A percentile compares a stretch with the other conserved stretches of the same genome.
phyloP scores from a whole-genome alignment of 257 asterid genomes.

The Marsdenia floribunda region DNA sequence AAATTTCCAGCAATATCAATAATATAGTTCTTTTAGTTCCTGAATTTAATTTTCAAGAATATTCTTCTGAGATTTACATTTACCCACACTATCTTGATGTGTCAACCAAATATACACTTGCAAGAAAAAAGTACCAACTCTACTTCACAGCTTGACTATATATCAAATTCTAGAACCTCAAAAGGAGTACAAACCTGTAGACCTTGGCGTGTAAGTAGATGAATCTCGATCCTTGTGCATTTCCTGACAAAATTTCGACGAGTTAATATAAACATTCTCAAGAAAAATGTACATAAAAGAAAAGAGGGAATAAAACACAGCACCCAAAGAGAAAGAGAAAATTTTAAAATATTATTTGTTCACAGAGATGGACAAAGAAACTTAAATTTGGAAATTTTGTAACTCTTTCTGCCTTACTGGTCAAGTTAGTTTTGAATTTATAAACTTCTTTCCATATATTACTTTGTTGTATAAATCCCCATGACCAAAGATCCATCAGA shows the following conservation, averaged over 20 bases:
- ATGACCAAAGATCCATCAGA: neutral
- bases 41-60: too few species aligned
- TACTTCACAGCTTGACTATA: neutral
- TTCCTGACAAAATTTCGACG: conserved; percentile 41
- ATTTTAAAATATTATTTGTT: neutral
- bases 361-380: neutral
- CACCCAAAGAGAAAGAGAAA: neutral
- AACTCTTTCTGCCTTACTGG: neutral
- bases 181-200: conserved; percentile 54
- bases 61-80: too few species aligned
- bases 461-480: neutral
- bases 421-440: neutral
- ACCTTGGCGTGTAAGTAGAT: conserved; percentile 79
- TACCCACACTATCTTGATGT: too few species aligned
- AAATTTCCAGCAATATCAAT: too few species aligned
- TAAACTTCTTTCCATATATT: neutral
- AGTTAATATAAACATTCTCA: conserved; percentile 1
- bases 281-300: conserved; percentile 6
- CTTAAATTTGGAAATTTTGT: neutral
- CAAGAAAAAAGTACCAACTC: conserved; percentile 1
- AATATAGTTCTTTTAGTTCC: too few species aligned
- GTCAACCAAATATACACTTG: neutral
- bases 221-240: conserved; percentile 92
- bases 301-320: neutral
- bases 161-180: conserved; percentile 6